Evolutionary conservation across 169 alveolate species (phyloP).

Genomic region (Plasmodium blacklocki): DNA sequence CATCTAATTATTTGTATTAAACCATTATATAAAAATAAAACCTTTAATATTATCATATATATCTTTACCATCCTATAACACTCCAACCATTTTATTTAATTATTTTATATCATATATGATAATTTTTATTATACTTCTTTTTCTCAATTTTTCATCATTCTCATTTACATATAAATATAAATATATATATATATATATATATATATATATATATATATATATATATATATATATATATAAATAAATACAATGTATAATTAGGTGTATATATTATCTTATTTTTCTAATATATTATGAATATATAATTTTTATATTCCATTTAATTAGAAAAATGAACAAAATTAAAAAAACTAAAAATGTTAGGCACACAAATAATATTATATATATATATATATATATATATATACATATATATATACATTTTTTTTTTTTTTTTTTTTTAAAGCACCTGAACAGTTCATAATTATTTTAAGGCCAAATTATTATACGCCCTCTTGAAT

Average conservation of each 20-base stretch:
- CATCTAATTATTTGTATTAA: neutral
- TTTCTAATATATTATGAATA: too few species aligned
- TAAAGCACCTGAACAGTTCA: neutral
- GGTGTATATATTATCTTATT: too few species aligned
- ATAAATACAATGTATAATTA: too few species aligned
- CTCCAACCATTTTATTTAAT: slow-evolving; percentile 12
- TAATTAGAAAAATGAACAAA: too few species aligned
- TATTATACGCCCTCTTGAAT: neutral
- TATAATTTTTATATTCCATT: too few species aligned
- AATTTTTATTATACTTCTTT: neutral
- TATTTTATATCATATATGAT: neutral
- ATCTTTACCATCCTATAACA: slow-evolving; percentile 12
- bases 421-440: neutral
- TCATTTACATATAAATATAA: too few species aligned
- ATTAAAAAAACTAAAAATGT: too few species aligned
- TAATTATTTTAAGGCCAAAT: neutral
- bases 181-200: too few species aligned
- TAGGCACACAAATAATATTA: too few species aligned
- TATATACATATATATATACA: neutral
- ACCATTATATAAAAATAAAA: neutral
- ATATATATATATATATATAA: too few species aligned
- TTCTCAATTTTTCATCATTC: neutral
- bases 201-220: too few species aligned
- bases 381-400: too few species aligned
- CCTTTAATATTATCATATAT: neutral